Conservation (phyloP, 2,329 filamentous ascomycete species). For the Aspergillus oerlinghausenensis region DNA sequence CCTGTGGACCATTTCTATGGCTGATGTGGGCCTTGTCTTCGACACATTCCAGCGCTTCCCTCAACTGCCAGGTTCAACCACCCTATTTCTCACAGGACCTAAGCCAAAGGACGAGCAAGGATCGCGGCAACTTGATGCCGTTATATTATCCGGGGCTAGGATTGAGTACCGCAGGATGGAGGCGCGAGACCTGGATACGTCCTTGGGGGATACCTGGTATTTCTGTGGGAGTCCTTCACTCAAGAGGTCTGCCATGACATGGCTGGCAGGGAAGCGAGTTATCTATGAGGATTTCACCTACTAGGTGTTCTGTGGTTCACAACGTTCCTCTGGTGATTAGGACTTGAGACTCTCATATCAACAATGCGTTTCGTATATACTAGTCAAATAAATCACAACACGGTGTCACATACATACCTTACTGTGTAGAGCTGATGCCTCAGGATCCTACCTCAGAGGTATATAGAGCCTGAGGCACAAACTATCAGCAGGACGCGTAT, state of each 20-base stretch:
- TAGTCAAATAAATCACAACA: too few species aligned
- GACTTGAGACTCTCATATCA: not conserved
- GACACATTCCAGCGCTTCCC: constrained; percentile 54
- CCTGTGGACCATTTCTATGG: constrained; percentile 62
- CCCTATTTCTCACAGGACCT: constrained; percentile 61
- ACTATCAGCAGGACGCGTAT: constrained; percentile 6
- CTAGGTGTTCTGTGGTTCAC: not conserved
- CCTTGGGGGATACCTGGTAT: constrained; percentile 50
- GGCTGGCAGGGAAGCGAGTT: constrained; percentile 53
- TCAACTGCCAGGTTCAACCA: constrained; percentile 50
- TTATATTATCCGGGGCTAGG: constrained; percentile 22
- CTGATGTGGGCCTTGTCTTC: constrained; percentile 59
- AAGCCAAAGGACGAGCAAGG: constrained; percentile 21
- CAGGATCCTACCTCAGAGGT: not conserved
- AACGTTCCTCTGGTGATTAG: too few species aligned
- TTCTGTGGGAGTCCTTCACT: constrained; percentile 53
- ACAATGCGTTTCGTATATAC: too few species aligned
- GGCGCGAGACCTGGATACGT: constrained; percentile 42
- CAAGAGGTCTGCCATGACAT: constrained; percentile 47
- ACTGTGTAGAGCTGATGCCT: not conserved
- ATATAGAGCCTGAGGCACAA: not conserved
- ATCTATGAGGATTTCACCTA: constrained; percentile 61
- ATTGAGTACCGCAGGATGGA: constrained; percentile 45
- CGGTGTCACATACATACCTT: not conserved
- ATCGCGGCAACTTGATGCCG: constrained; percentile 43